Conservation (phyloP, 208 protist species). For the Acanthamoeba royreba region DNA sequence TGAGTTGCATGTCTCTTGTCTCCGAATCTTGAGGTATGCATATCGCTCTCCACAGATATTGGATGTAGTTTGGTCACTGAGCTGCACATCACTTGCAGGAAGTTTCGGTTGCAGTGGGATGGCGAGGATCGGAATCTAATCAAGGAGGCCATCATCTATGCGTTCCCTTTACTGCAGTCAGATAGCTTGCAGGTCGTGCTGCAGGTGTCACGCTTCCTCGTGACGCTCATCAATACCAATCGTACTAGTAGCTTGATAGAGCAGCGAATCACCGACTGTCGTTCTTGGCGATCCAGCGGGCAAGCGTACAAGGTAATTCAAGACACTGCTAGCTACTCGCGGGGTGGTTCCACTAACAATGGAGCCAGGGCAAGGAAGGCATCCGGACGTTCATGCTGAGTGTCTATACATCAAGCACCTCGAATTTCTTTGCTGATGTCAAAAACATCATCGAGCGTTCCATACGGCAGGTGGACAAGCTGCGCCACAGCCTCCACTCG, state of each 20-base stretch:
- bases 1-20: not conserved
- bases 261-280: not conserved
- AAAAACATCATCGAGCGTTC: slow-evolving; percentile 40
- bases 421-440: not conserved
- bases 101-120: not conserved
- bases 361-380: not conserved
- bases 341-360: too few relatives aligned
- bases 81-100: too few relatives aligned
- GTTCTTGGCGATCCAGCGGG: not conserved
- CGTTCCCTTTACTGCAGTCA: slow-evolving; percentile 27
- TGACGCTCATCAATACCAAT: slow-evolving; percentile 19
- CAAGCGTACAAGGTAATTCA: not conserved
- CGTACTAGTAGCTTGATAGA: not conserved
- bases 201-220: not conserved
- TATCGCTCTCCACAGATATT: too few relatives aligned
- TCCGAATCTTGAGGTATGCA: not conserved
- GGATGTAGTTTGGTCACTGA: too few relatives aligned
- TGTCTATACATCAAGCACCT: not conserved
- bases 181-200: not conserved
- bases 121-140: slow-evolving; percentile 26
- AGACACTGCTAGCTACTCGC: too few relatives aligned
- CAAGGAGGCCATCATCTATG: slow-evolving; percentile 37
- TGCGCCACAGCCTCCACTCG: not conserved
- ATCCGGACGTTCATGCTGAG: slow-evolving; percentile 40
- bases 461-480: not conserved